A percentile compares a stretch with the other conserved stretches of the same genome.
These are phyloP conservation scores for Pseudozyma thailandica DNA, from an alignment of 1,284 basidiomycete species.

Conservation along the genomic window DNA sequence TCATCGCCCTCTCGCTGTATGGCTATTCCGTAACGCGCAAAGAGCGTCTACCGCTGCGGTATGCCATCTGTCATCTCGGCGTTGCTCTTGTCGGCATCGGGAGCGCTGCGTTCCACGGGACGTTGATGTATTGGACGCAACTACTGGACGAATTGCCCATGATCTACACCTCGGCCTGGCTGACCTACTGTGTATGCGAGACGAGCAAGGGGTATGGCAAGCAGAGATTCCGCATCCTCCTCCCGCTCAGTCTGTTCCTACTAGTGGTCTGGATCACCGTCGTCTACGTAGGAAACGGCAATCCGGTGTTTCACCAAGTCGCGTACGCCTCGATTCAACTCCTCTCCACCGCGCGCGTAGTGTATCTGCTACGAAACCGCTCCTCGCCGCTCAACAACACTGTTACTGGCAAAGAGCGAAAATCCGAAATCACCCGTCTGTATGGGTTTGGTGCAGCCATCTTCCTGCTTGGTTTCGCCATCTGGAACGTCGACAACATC, in stretches of 20 bases:
- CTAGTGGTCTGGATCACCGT: constrained; percentile 52
- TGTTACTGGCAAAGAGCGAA: constrained; percentile 12
- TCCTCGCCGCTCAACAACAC: constrained; percentile 35
- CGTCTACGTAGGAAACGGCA: constrained; percentile 70
- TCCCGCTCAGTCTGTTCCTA: constrained; percentile 35
- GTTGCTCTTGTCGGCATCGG: constrained; percentile 59
- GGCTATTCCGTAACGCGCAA: constrained; percentile 50
- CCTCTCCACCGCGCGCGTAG: constrained; percentile 55
- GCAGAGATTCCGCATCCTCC: constrained; percentile 27
- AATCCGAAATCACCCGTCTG: constrained; percentile 16
- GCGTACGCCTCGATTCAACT: constrained; percentile 71
- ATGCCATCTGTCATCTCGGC: constrained; percentile 53
- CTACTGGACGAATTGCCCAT: constrained; percentile 67
- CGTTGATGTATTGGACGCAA: constrained; percentile 63
- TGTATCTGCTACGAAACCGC: constrained; percentile 56
- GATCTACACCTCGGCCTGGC: constrained; percentile 62
- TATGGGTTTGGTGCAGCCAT: constrained; percentile 49
- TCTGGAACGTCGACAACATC: constrained; percentile 73
- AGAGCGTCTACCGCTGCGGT: constrained; percentile 51
- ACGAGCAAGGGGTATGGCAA: constrained; percentile 37
- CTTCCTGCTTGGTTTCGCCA: constrained; percentile 69
- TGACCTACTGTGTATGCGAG: constrained; percentile 61
- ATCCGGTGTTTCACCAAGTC: constrained; percentile 73
- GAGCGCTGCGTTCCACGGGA: constrained; percentile 63
- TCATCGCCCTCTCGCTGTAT: constrained; percentile 69